A percentile compares a stretch with the other conserved stretches of the same genome.
Conservation (phyloP, 2,329 filamentous ascomycete species). For the Ophiostoma triangulosporum region DNA sequence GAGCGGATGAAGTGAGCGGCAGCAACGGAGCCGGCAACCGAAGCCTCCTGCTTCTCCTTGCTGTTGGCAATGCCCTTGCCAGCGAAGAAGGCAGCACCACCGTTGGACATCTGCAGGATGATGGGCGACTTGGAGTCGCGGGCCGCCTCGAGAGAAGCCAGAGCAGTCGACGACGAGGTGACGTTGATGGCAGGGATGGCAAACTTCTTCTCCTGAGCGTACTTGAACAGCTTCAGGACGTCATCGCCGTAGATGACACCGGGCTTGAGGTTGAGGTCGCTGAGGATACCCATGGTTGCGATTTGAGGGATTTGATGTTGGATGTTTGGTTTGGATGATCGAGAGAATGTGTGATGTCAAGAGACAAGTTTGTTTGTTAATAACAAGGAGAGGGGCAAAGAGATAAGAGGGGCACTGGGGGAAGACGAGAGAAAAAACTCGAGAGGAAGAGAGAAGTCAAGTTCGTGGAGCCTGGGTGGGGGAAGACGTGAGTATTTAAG, state of each 20-base stretch:
- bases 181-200: conserved; percentile 89
- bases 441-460: conserved; percentile 1
- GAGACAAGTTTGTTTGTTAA: conserved; percentile 4
- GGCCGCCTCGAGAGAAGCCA: conserved; percentile 69
- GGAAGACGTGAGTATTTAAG: conserved; percentile 1
- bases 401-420: conserved; percentile 9
- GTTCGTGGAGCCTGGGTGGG: conserved; percentile 5
- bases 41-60: conserved; percentile 80
- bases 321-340: background rate
- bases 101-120: conserved; percentile 87
- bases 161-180: conserved; percentile 64
- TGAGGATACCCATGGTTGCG: conserved; percentile 20
- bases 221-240: conserved; percentile 61
- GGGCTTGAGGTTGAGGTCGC: conserved; percentile 36
- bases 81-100: conserved; percentile 84
- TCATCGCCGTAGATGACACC: conserved; percentile 42
- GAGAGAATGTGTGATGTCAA: background rate
- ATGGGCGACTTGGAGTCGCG: conserved; percentile 83
- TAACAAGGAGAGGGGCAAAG: conserved; percentile 6
- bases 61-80: conserved; percentile 76
- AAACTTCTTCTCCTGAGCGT: conserved; percentile 76
- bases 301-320: background rate
- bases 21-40: conserved; percentile 75
- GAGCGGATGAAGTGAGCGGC: conserved; percentile 88
- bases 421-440: conserved; percentile 5